These are phyloP conservation scores for Talaromyces wortmannii DNA, from an alignment of 495 filamentous ascomycete species.

Conservation along the genomic window DNA sequence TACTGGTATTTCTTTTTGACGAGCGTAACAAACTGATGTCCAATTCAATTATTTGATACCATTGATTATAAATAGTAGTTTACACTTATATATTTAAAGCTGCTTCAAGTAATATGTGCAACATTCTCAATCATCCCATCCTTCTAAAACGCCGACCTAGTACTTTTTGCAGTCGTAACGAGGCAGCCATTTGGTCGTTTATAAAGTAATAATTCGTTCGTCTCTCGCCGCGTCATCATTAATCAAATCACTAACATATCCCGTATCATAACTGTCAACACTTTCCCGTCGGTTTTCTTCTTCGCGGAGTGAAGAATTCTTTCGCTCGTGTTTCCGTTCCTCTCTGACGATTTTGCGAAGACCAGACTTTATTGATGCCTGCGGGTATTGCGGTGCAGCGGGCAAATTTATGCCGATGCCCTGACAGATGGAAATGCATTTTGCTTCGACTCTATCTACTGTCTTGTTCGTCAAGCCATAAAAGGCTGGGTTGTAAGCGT, in stretches of 20 bases:
- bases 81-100: too few species aligned
- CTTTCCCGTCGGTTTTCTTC: not conserved
- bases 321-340: not conserved
- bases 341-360: slow-evolving; percentile 1
- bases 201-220: not conserved
- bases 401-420: slow-evolving; percentile 31
- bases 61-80: too few species aligned
- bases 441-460: slow-evolving; percentile 31
- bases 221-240: not conserved
- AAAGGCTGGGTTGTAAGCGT: slow-evolving; percentile 41
- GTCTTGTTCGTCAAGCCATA: slow-evolving; percentile 34
- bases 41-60: too few species aligned
- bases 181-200: not conserved
- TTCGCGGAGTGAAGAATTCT: not conserved
- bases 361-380: not conserved
- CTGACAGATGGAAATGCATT: slow-evolving; percentile 30
- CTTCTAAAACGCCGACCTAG: too few species aligned
- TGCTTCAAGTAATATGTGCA: too few species aligned
- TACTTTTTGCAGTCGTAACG: not conserved
- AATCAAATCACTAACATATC: not conserved
- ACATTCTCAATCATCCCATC: too few species aligned
- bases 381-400: not conserved
- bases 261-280: slow-evolving; percentile 2
- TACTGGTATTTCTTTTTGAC: too few species aligned
- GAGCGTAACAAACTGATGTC: too few species aligned